A percentile compares a stretch with the other conserved stretches of the same genome.
These are phyloP conservation scores for Xylariaceae sp. DNA, from an alignment of 2,329 filamentous ascomycete genomes.

Conservation along the genomic window DNA sequence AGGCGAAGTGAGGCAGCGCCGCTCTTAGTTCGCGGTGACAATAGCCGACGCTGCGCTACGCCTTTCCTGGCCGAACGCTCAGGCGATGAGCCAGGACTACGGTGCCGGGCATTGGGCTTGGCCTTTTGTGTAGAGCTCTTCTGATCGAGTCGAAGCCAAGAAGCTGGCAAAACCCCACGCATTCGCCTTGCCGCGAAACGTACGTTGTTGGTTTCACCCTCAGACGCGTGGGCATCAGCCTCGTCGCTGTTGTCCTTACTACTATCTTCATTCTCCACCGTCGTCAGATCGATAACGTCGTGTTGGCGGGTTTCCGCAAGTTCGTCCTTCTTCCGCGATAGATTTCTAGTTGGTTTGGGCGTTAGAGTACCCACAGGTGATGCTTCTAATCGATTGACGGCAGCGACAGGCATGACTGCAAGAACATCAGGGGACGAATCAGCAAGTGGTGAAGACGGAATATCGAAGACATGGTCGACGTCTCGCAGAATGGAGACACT, in stretches of 20 bases:
- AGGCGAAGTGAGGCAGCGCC: constrained; percentile 35
- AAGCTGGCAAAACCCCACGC: constrained; percentile 59
- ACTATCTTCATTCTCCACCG: constrained; percentile 17
- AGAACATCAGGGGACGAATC: constrained; percentile 33
- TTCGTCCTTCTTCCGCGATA: constrained; percentile 25
- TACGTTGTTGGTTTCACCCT: constrained; percentile 35
- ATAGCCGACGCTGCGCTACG: constrained; percentile 43
- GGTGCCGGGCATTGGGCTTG: constrained; percentile 28
- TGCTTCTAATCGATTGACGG: constrained; percentile 10
- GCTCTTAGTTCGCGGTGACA: constrained; percentile 28
- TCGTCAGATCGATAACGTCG: constrained; percentile 27
- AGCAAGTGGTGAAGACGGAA: constrained; percentile 35
- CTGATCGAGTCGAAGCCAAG: constrained; percentile 58
- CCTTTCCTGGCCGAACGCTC: constrained; percentile 41
- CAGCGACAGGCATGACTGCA: constrained; percentile 20
- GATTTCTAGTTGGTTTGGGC: constrained; percentile 28
- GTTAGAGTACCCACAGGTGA: constrained; percentile 18
- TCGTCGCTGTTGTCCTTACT: constrained; percentile 15
- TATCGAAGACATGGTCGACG: constrained; percentile 32
- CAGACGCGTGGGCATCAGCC: constrained; percentile 28
- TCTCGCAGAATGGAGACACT: constrained; percentile 14
- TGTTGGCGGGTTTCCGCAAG: constrained; percentile 22
- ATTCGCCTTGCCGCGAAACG: constrained; percentile 40
- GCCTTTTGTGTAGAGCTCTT: constrained; percentile 33
- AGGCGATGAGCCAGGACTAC: constrained; percentile 33